Conservation (phyloP, 176 grass and related monocot species). For the Carex parvula region DNA sequence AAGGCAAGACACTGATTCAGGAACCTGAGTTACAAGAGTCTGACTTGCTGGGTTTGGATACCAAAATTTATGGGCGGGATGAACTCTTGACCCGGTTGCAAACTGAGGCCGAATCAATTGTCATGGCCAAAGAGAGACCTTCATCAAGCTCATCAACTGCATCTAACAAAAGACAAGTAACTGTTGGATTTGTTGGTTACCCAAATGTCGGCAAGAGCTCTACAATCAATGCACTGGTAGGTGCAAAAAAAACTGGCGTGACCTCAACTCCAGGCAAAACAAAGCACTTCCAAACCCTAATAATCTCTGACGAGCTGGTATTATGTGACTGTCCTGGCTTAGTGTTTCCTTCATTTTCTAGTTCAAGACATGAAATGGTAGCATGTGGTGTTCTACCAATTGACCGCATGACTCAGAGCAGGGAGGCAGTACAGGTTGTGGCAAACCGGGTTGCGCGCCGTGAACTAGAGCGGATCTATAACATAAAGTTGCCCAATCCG, state of each 20-base stretch:
- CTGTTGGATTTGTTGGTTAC: slow-evolving; percentile 96
- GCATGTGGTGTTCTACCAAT: slow-evolving; percentile 87
- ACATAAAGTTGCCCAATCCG: slow-evolving; percentile 62
- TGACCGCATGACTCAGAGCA: slow-evolving; percentile 74
- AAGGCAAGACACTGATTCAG: slow-evolving; percentile 56
- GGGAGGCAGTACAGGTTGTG: slow-evolving; percentile 73
- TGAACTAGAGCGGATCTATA: slow-evolving; percentile 60
- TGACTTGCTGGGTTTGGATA: slow-evolving; percentile 44
- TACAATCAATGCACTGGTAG: slow-evolving; percentile 92
- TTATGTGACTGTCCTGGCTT: slow-evolving; percentile 90
- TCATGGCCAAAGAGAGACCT: slow-evolving; percentile 28
- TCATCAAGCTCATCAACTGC: slow-evolving; percentile 27
- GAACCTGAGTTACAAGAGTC: slow-evolving; percentile 30
- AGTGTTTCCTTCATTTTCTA: slow-evolving; percentile 94
- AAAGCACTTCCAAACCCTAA: slow-evolving; percentile 93
- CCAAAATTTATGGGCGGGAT: slow-evolving; percentile 70
- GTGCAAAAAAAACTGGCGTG: slow-evolving; percentile 77
- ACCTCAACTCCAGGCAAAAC: slow-evolving; percentile 95
- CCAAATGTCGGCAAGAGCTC: slow-evolving; percentile 98
- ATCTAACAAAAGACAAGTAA: slow-evolving; percentile 52
- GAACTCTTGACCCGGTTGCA: slow-evolving; percentile 76
- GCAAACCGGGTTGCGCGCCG: slow-evolving; percentile 60
- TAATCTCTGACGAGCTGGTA: slow-evolving; percentile 83
- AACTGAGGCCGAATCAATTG: slow-evolving; percentile 72
- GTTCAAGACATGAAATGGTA: slow-evolving; percentile 94